These are phyloP conservation scores for Cadophora gregata DNA, from an alignment of 2,329 filamentous ascomycete species.

Conservation along the genomic window DNA sequence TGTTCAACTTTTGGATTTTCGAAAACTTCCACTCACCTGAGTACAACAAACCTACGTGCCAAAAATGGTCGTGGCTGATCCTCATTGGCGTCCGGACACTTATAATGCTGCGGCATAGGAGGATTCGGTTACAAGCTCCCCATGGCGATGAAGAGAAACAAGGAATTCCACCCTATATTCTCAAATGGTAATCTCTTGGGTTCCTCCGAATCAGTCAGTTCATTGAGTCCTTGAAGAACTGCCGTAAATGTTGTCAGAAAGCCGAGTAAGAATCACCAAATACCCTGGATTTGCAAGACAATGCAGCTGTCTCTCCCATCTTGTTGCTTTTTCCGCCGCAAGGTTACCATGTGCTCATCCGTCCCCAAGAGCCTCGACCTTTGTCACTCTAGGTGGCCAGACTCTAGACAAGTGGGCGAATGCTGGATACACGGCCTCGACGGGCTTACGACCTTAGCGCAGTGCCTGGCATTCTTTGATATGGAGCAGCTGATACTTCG, in stretches of 20 bases:
- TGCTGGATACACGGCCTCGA: constrained; percentile 13
- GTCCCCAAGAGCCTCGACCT: not conserved
- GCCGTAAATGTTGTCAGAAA: not conserved
- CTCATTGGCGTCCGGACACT: constrained; percentile 26
- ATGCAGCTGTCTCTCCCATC: not conserved
- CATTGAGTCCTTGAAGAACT: not conserved
- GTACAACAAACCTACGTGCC: not conserved
- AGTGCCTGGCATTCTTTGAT: constrained; percentile 23
- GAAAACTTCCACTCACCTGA: not conserved
- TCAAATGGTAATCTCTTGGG: not conserved
- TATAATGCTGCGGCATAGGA: constrained; percentile 17
- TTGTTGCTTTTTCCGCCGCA: not conserved
- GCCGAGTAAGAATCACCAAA: not conserved
- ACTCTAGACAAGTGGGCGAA: constrained; percentile 5
- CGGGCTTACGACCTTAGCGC: constrained; percentile 18
- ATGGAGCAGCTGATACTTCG: constrained; percentile 24
- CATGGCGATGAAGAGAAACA: not conserved
- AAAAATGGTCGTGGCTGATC: constrained; percentile 27
- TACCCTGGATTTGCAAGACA: not conserved
- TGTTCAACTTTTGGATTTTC: constrained; percentile 12
- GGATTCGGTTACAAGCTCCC: not conserved
- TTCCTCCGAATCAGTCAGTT: not conserved
- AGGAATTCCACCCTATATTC: not conserved
- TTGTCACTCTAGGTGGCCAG: constrained; percentile 15
- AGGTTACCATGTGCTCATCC: constrained; percentile 19